Conservation (phyloP, 1,284 basidiomycete species). For the Omphalotus olearius region DNA sequence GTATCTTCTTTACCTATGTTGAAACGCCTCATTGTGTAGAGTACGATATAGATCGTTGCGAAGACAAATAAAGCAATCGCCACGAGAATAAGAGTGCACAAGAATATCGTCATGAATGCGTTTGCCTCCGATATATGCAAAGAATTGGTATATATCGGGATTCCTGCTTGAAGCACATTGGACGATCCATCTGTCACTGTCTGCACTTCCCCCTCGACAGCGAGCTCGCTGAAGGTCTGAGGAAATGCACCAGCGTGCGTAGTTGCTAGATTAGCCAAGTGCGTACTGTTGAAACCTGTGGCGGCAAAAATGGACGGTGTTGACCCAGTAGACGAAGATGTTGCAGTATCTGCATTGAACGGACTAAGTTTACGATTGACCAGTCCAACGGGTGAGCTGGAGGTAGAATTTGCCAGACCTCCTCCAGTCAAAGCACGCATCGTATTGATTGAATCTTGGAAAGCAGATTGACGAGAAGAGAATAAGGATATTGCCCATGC, state of each 20-base stretch:
- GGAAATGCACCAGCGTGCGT: too few species aligned
- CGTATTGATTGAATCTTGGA: constrained; percentile 78
- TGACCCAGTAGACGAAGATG: neutral
- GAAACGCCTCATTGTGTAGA: constrained; percentile 31
- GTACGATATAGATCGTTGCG: constrained; percentile 44
- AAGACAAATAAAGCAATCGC: constrained; percentile 52
- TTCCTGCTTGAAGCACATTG: constrained; percentile 70
- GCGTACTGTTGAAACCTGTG: constrained; percentile 1
- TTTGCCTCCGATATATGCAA: constrained; percentile 75
- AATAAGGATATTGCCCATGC: constrained; percentile 89
- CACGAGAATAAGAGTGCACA: constrained; percentile 61
- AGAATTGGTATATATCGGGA: constrained; percentile 78
- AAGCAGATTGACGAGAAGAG: constrained; percentile 43
- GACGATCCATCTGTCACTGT: constrained; percentile 56
- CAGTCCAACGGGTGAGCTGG: constrained; percentile 59
- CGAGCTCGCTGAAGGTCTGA: too few species aligned
- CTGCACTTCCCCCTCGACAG: neutral
- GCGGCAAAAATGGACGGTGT: neutral
- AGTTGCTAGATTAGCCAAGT: neutral
- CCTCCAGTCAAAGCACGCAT: constrained; percentile 86
- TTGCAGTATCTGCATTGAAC: constrained; percentile 47
- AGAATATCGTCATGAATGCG: constrained; percentile 81
- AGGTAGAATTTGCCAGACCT: constrained; percentile 51
- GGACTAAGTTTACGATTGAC: constrained; percentile 80
- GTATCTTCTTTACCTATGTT: constrained; percentile 21